phyloP scores from a whole-genome alignment of 768 basidiomycete species.

The Mycena epipterygia region DNA sequence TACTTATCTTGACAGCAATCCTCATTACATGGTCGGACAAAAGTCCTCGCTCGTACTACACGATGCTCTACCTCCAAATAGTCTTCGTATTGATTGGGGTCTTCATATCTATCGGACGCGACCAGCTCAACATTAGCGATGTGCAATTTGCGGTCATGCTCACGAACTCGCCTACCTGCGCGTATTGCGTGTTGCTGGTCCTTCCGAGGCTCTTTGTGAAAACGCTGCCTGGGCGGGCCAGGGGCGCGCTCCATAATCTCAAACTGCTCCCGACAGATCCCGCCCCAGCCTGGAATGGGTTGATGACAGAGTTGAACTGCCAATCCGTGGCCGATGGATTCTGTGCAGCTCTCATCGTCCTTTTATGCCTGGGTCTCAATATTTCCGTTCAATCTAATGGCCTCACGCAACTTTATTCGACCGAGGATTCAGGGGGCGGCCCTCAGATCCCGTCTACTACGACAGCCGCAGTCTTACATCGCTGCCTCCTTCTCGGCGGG shows the following conservation, averaged over 20 bases:
- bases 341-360: background rate
- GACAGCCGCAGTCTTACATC: background rate
- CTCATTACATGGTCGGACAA: too few species aligned
- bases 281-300: background rate
- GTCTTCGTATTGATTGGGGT: constrained; percentile 1
- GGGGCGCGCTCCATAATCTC: background rate
- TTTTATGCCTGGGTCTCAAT: constrained; percentile 6
- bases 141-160: constrained; percentile 17
- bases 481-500: background rate
- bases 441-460: background rate
- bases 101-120: background rate
- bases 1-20: too few species aligned
- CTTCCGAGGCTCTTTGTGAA: constrained; percentile 18
- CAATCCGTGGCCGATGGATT: background rate
- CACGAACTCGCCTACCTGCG: constrained; percentile 16
- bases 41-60: constrained; percentile 1
- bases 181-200: constrained; percentile 10
- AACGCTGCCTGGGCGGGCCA: background rate
- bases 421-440: background rate
- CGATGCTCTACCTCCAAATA: background rate
- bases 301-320: background rate
- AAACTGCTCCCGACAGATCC: background rate
- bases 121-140: constrained; percentile 10
- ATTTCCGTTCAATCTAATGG: constrained; percentile 14
- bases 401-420: background rate